These are phyloP conservation scores for Arthrinium phaeospermum DNA, from an alignment of 2,329 filamentous ascomycete genomes.

Conservation along the genomic window DNA sequence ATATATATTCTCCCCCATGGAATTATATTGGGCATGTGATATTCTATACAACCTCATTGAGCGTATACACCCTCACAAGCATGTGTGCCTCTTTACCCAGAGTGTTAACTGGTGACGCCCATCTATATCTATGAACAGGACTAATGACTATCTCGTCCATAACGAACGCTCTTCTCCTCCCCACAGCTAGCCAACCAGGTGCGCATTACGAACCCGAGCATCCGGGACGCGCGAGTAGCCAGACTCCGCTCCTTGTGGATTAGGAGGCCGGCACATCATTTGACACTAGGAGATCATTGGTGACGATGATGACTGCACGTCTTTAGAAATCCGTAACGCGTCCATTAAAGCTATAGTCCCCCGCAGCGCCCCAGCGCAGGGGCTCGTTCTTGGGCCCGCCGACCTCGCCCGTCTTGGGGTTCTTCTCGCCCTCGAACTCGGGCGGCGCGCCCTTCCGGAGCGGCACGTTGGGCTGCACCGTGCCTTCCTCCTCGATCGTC, in stretches of 20 bases:
- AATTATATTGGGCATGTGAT: neutral
- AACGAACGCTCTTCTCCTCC: neutral
- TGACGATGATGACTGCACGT: neutral
- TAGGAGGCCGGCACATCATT: neutral
- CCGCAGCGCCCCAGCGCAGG: conserved; percentile 77
- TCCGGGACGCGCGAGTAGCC: neutral
- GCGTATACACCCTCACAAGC: neutral
- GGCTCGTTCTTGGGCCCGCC: conserved; percentile 98
- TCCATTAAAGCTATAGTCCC: conserved; percentile 93
- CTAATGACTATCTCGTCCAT: neutral
- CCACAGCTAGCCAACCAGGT: neutral
- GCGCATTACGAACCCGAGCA: neutral
- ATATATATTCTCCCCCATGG: too few species aligned
- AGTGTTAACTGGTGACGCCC: neutral
- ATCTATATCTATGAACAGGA: neutral
- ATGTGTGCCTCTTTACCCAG: neutral
- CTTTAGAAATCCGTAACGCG: conserved; percentile 85
- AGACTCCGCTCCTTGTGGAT: neutral
- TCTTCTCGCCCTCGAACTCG: conserved; percentile 90
- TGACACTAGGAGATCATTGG: neutral
- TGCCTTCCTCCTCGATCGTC: neutral
- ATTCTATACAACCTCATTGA: neutral
- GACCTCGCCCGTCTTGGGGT: conserved; percentile 93
- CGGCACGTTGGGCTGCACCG: conserved; percentile 42
- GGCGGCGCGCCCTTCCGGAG: conserved; percentile 71